These are phyloP conservation scores for Tetrastigma voinierianum DNA, from an alignment of 164 flowering plant genomes.

Conservation along the genomic window DNA sequence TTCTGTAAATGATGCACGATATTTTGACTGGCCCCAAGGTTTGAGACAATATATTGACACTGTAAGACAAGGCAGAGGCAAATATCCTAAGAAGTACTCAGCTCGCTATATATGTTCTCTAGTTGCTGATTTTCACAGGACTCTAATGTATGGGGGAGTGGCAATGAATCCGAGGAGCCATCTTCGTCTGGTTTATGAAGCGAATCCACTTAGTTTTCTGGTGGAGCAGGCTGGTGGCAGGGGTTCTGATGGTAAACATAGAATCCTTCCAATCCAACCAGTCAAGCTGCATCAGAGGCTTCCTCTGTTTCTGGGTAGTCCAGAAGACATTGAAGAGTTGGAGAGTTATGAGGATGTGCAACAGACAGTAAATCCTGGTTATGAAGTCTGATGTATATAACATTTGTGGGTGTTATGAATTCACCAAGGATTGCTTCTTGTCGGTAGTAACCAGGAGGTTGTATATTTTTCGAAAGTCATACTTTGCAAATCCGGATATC, in stretches of 20 bases:
- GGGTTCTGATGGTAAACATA: constrained; percentile 84
- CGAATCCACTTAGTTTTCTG: constrained; percentile 90
- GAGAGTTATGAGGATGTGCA: constrained; percentile 91
- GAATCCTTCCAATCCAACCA: constrained; percentile 84
- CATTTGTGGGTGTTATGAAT: too few relatives aligned
- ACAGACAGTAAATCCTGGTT: constrained; percentile 92
- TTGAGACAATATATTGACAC: constrained; percentile 84
- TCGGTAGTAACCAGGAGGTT: too few relatives aligned
- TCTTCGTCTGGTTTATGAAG: constrained; percentile 91
- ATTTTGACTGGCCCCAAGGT: constrained; percentile 98
- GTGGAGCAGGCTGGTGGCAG: constrained; percentile 92
- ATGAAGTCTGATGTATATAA: constrained; percentile 45
- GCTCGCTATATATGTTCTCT: constrained; percentile 95
- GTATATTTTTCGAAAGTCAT: too few relatives aligned
- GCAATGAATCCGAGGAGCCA: constrained; percentile 98
- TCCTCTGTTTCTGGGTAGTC: constrained; percentile 84
- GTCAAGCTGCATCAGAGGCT: constrained; percentile 85
- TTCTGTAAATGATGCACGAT: constrained; percentile 95
- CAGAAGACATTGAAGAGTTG: constrained; percentile 83
- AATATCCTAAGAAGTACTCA: constrained; percentile 86
- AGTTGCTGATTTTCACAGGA: constrained; percentile 95
- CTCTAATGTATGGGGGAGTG: constrained; percentile 86
- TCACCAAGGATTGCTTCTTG: too few relatives aligned
- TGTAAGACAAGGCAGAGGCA: constrained; percentile 93
- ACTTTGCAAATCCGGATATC: too few relatives aligned